Percentiles rank a stretch among this genome's conserved stretches.
Conservation (phyloP, 345 rosid genomes). For the Iberis pinnata region DNA sequence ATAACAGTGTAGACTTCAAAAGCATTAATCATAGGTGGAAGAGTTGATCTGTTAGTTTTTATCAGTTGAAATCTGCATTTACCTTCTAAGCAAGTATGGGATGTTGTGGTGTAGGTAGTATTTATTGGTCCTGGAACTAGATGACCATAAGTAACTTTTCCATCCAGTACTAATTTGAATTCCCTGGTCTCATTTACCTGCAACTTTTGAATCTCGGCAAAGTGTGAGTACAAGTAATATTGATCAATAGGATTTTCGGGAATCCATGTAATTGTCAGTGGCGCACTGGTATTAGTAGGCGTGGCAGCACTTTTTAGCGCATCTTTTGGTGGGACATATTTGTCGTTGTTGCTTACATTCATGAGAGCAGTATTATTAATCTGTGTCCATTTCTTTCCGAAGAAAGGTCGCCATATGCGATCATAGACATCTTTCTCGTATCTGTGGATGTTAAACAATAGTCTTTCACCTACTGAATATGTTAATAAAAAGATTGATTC, state of each 20-base stretch:
- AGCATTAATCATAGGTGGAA: slow-evolving; percentile 34
- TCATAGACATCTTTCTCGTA: no score
- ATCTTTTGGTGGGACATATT: not conserved
- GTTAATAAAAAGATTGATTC: no score
- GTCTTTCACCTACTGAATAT: no score
- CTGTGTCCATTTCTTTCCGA: not conserved
- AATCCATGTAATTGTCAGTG: not conserved
- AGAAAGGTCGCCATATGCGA: not conserved
- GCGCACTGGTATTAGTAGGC: slow-evolving; percentile 7
- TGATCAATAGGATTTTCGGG: not conserved
- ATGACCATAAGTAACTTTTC: not conserved
- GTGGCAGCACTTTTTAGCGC: slow-evolving; percentile 22
- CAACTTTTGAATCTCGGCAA: slow-evolving; percentile 28
- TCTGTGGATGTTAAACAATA: no score
- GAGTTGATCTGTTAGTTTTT: slow-evolving; percentile 20
- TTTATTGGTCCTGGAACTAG: not conserved
- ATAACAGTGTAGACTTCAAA: slow-evolving; percentile 23
- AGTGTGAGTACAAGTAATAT: slow-evolving; percentile 30
- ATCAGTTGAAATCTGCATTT: not conserved
- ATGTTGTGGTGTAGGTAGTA: not conserved
- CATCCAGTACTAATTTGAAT: slow-evolving; percentile 20
- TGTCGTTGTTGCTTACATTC: not conserved
- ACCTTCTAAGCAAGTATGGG: no score
- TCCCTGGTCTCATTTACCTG: slow-evolving; percentile 21
- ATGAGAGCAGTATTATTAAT: not conserved